A percentile compares a stretch with the other conserved stretches of the same genome.
Conservation (phyloP, 495 filamentous ascomycete species). For the Trichocladium uniseriatum region DNA sequence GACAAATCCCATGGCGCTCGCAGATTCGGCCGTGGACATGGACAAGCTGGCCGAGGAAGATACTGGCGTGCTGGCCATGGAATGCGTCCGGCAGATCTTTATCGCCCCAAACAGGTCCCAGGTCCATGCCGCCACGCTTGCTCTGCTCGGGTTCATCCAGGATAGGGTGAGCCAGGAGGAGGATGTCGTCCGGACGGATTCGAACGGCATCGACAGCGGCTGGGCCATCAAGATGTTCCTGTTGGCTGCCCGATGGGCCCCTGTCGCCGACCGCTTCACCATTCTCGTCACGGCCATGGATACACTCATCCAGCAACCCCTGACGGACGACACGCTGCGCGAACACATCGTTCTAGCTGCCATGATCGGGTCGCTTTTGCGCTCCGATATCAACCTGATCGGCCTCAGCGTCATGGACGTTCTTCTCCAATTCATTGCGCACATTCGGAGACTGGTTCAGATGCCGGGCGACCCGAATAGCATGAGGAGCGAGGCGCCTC, state of each 20-base stretch:
- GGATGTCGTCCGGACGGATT: slow-evolving; percentile 27
- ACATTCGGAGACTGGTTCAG: slow-evolving; percentile 65
- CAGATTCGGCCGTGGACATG: slow-evolving; percentile 67
- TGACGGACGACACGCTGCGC: slow-evolving; percentile 55
- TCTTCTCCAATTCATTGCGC: slow-evolving; percentile 67
- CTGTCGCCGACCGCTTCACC: slow-evolving; percentile 83
- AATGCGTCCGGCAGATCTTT: slow-evolving; percentile 73
- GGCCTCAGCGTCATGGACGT: slow-evolving; percentile 91
- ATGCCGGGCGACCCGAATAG: slow-evolving; percentile 43
- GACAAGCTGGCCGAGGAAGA: slow-evolving; percentile 81
- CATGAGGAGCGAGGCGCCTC: slow-evolving; percentile 24
- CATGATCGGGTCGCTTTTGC: slow-evolving; percentile 69
- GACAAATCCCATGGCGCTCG: slow-evolving; percentile 58
- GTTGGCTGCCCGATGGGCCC: slow-evolving; percentile 70
- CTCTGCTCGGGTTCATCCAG: slow-evolving; percentile 62
- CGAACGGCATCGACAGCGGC: slow-evolving; percentile 37
- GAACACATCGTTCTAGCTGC: slow-evolving; percentile 63
- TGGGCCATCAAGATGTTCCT: slow-evolving; percentile 78
- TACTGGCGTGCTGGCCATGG: slow-evolving; percentile 71
- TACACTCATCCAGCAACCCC: slow-evolving; percentile 50
- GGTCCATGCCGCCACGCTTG: slow-evolving; percentile 59
- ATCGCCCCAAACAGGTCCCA: slow-evolving; percentile 64
- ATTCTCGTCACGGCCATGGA: slow-evolving; percentile 77
- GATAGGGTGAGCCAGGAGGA: slow-evolving; percentile 46
- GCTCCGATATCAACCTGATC: slow-evolving; percentile 83